Evolutionary conservation across 805 yeast species (phyloP), one percentile per base, ranked within the genome.

Genomic region (Suhomyces sp.): DNA sequence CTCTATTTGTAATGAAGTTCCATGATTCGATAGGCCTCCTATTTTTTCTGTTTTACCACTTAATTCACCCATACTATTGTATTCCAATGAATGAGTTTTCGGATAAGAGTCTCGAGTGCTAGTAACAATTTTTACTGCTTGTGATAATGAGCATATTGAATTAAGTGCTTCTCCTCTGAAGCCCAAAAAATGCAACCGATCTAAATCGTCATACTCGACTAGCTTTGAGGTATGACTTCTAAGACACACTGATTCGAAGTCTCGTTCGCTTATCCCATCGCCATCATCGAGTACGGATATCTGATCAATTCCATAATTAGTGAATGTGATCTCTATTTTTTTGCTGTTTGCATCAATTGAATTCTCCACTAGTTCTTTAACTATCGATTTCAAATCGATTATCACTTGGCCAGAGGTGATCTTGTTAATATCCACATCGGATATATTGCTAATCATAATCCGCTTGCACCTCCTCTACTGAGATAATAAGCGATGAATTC

Each of bases 331-430:
- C 46, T 89, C 96, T 27, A 94, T 75, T 48, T 80, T 81, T 0
- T 80, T 75, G 8, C 94, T 80, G 20, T 77, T 67, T 0, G 97
- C 94, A 69, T 94, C 99, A 6, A 93, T 71, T 27, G 94, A 73
- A 64, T 93, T 93, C 61, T 93, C 99, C 2, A 94, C 76, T 1
- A 92, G 70, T 65, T 93, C 99, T 63, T 93, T 93, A 27, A 87
- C 84, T 0, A 89, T 87, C 0, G 93, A 83, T 0, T 82, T 75
- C 43, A 94, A 68, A 59, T 89, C 96, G 4, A 85, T 80, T 10
- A 94, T 87, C 12, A 94, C 98, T 66, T 94, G 99, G 0, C 97
- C 97, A 0, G 97, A 89, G 0, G 97, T 90, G 52, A 93, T 82
- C 53, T 79, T 75, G 57, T 87, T 89, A 6, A 91, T 77, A 58